Evolutionary conservation across 179 eudicot genomes (phyloP), one percentile per base, ranked within the genome.

Genomic region (Sideroxylon spinosum): DNA sequence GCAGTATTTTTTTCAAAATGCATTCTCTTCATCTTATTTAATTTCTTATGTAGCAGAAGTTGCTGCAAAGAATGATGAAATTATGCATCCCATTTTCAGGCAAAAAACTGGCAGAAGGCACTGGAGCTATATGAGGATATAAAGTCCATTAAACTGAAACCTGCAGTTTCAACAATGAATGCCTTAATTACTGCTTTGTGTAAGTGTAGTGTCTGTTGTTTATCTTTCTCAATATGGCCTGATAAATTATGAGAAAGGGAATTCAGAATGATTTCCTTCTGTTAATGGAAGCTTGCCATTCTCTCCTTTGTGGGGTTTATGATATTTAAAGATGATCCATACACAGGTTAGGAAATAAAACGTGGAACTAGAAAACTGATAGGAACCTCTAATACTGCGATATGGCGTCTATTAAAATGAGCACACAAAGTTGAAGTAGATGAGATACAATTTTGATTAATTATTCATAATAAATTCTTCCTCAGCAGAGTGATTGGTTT

Each of bases 181-280:
- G 99, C 99, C 61, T 85, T 94, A 76, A 84, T 96, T 66, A 96
- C 99, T 76, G 90, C 93, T 60, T 83, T 96, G 78, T 94, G 99
- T 96, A 90, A 88, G 99, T 86, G 44, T 23, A 29, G 0, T 74
- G 16, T 74, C 46, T 37, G 62, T 10, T 56, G 19, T 64, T 52
- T 16, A 60, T 14, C 60, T 75, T 68, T 78, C 67, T 78, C 23
- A n/a, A 22, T 10, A 13, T 50, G 71, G 71, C 48, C 72, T 37
- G 25, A 52, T 25, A 52, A 22, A 37, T 37, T 68, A 32, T 68
- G 71, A 10, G 28, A n/a, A 44, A 48, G 28, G 28, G 17, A 69
- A 69, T 22, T 48, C 25, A 49, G 29, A 69, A 2, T 11, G 49
- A 48, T 69, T 69, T 46, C 73, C 29, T 10, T 13, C 28, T 0